A percentile compares a stretch with the other conserved stretches of the same genome.
Conservation (phyloP, 2,329 filamentous ascomycete species). For the Golovinomyces cichoracearum region DNA sequence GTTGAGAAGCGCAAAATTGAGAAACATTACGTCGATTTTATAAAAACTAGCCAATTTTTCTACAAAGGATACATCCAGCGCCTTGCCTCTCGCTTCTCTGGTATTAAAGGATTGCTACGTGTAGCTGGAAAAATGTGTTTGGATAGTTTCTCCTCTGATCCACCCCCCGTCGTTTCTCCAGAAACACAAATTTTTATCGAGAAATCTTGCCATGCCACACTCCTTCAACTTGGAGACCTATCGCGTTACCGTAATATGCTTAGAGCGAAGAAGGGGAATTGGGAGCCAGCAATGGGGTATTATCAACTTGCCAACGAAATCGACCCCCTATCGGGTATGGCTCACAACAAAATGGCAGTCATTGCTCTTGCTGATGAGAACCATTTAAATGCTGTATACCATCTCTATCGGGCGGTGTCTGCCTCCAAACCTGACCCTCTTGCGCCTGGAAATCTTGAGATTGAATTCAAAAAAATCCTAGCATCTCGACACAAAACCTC, state of each 20-base stretch:
- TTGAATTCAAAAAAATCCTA: slow-evolving; percentile 46
- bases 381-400: slow-evolving; percentile 65
- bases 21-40: slow-evolving; percentile 58
- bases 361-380: slow-evolving; percentile 54
- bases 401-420: slow-evolving; percentile 62
- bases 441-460: slow-evolving; percentile 49
- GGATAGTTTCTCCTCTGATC: slow-evolving; percentile 9
- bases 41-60: slow-evolving; percentile 69
- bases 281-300: slow-evolving; percentile 56
- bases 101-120: slow-evolving; percentile 11
- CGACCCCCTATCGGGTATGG: slow-evolving; percentile 50
- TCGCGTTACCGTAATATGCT: slow-evolving; percentile 62
- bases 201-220: slow-evolving; percentile 51
- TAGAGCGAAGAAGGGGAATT: slow-evolving; percentile 42
- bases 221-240: slow-evolving; percentile 73
- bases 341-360: slow-evolving; percentile 76
- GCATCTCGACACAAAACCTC: slow-evolving; percentile 15
- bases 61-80: slow-evolving; percentile 68
- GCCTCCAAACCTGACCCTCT: slow-evolving; percentile 49
- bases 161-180: slow-evolving; percentile 7
- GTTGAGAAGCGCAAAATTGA: slow-evolving; percentile 51
- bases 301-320: slow-evolving; percentile 62
- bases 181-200: slow-evolving; percentile 25
- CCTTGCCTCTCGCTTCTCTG: slow-evolving; percentile 33
- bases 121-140: slow-evolving; percentile 13